Conservation (phyloP, 2,329 filamentous ascomycete genomes). For the Aspergillus texensis region DNA sequence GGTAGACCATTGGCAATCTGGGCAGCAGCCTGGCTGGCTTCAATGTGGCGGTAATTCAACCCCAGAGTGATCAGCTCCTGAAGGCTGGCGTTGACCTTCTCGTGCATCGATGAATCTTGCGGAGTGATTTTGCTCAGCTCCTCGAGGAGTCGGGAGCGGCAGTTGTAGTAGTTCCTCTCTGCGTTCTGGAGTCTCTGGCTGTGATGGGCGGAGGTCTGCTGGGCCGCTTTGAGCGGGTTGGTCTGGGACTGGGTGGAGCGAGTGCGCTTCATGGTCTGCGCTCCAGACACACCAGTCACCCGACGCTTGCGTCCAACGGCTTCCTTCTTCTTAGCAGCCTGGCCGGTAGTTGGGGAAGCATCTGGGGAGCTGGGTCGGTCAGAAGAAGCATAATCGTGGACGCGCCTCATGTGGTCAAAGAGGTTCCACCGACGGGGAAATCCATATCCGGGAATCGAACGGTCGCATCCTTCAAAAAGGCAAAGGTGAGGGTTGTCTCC, state of each 20-base stretch:
- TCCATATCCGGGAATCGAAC: slow-evolving; percentile 77
- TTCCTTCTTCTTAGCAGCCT: slow-evolving; percentile 44
- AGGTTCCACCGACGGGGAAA: slow-evolving; percentile 97
- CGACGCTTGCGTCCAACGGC: slow-evolving; percentile 42
- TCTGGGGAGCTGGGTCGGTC: slow-evolving; percentile 48
- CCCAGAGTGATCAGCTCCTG: slow-evolving; percentile 48
- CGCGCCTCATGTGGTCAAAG: slow-evolving; percentile 94
- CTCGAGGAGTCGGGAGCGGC: slow-evolving; percentile 42
- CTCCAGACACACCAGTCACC: slow-evolving; percentile 39
- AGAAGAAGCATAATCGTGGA: slow-evolving; percentile 66
- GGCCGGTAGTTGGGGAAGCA: slow-evolving; percentile 34
- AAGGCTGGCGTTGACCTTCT: slow-evolving; percentile 48
- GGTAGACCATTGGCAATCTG: slow-evolving; percentile 38
- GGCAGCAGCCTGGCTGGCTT: slow-evolving; percentile 43
- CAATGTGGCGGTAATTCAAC: slow-evolving; percentile 46
- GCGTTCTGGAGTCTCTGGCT: slow-evolving; percentile 46
- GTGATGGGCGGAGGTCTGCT: slow-evolving; percentile 36
- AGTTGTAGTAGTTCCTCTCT: slow-evolving; percentile 46
- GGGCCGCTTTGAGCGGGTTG: slow-evolving; percentile 36
- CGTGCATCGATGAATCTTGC: slow-evolving; percentile 44
- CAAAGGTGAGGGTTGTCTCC: slow-evolving; percentile 91
- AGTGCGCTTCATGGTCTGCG: slow-evolving; percentile 46
- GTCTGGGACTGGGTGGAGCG: slow-evolving; percentile 43
- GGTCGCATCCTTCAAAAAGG: slow-evolving; percentile 83
- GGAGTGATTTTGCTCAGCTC: slow-evolving; percentile 44